These are phyloP conservation scores for Chaetomiaceae sp. DNA, from an alignment of 2,329 filamentous ascomycete genomes.

Conservation along the genomic window DNA sequence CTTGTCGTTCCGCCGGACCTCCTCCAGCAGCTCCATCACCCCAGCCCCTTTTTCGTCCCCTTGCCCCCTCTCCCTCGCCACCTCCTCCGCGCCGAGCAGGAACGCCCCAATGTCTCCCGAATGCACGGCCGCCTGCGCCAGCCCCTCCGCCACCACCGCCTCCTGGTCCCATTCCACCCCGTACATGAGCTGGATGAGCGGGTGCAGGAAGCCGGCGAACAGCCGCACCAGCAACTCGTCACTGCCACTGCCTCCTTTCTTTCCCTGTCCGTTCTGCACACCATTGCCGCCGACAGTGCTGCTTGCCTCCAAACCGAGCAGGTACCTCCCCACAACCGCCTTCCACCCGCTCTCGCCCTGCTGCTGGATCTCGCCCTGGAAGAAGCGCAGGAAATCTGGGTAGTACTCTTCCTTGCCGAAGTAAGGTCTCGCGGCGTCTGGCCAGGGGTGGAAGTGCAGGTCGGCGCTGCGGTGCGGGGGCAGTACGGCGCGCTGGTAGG, in stretches of 20 bases:
- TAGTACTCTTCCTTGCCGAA: slow-evolving; percentile 61
- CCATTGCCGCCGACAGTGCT: too few species aligned
- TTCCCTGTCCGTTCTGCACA: too few species aligned
- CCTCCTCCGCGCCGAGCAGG: slow-evolving; percentile 48
- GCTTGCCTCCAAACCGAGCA: slow-evolving; percentile 56
- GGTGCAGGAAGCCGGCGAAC: slow-evolving; percentile 65
- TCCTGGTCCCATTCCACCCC: slow-evolving; percentile 78
- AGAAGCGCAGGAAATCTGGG: slow-evolving; percentile 69
- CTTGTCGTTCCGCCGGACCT: slow-evolving; percentile 49
- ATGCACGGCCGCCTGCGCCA: slow-evolving; percentile 73
- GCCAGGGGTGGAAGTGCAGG: slow-evolving; percentile 45
- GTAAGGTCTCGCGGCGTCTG: slow-evolving; percentile 46
- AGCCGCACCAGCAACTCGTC: slow-evolving; percentile 65
- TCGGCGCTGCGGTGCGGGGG: slow-evolving; percentile 41
- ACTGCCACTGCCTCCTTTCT: slow-evolving; percentile 38
- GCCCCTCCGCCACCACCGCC: slow-evolving; percentile 70
- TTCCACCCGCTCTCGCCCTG: slow-evolving; percentile 53
- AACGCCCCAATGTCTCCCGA: slow-evolving; percentile 47
- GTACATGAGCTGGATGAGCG: slow-evolving; percentile 79
- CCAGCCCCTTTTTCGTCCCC: slow-evolving; percentile 27
- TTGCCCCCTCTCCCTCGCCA: slow-evolving; percentile 29
- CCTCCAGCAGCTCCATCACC: slow-evolving; percentile 56
- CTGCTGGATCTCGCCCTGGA: slow-evolving; percentile 59
- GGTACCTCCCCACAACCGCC: slow-evolving; percentile 55
- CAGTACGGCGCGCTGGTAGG: slow-evolving; percentile 57